Base-by-base conservation (phyloP, 768 basidiomycete species). In the Pleurotus citrinopileatus region DNA sequence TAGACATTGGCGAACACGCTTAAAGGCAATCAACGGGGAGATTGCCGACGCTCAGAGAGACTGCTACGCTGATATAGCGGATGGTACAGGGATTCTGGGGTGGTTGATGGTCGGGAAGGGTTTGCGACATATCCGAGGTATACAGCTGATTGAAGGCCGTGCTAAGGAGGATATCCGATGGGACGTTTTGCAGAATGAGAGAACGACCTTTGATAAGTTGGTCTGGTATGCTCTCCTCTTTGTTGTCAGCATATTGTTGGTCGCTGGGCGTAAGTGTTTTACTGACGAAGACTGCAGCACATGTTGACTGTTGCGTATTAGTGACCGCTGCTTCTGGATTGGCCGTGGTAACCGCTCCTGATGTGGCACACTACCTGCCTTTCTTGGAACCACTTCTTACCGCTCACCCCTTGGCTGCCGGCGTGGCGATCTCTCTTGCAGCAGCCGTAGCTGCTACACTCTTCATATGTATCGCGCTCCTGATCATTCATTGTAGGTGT, bases 151-250 rank as follows among this genome's bases (percentile, higher is more conserved):
- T 20, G 86, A 89, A 63, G 91, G 91, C 1, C 71, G 87, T 55
- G 86, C 89, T 12, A 91, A 89, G 66, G 89, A 92, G 61, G 90
- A 92, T 65, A 82, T 94, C 29, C 70, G 86, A 52, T 94, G 90
- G 89, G 82, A 85, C 55, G 82, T 88, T 22, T 69, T 92, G 45
- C 87, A 89, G 66, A 75, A 79, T 56, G 78, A 82, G 64, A 71
- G 79, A 34, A 77, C 70, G 29, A 52, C 64, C 45, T 56, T 79
- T 55, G 79, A 82, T 58, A 64, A 65, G 19, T 54, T 75, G 26
- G 75, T 77, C 2, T 79, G 87, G 58, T 89, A 88, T 86, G 67
- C 73, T 15, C 70, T 84, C 17, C 71, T 86, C 3, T 63, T 70
- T 3, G 65, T 82, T 5, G 69, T 83, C 15, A 70, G 73, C 1